These are phyloP conservation scores for Pichia cephalocereana DNA, from an alignment of 805 yeast genomes.

Conservation along the genomic window DNA sequence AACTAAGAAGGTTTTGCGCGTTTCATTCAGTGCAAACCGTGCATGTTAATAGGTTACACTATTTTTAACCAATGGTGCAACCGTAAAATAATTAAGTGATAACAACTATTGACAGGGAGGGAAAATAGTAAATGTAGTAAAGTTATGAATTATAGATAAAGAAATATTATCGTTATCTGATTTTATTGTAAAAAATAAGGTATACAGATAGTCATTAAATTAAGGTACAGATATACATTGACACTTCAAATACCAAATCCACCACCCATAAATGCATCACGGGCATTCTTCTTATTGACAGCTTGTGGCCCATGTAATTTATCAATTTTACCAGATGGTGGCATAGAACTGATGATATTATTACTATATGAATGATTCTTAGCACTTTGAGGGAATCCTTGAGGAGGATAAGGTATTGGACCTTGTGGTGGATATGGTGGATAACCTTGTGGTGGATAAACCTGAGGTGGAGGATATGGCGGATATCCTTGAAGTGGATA, in stretches of 20 bases:
- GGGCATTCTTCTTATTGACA: conserved; percentile 44
- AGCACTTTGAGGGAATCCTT: neutral
- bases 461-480: neutral
- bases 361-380: conserved; percentile 22
- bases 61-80: too few relatives aligned
- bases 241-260: conserved; percentile 46
- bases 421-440: conserved; percentile 2
- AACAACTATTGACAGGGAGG: too few relatives aligned
- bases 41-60: too few relatives aligned
- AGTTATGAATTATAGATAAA: too few relatives aligned
- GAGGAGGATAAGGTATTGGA: neutral
- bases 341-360: conserved; percentile 38
- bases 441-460: neutral
- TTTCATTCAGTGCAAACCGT: too few relatives aligned
- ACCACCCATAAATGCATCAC: conserved; percentile 58
- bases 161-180: too few relatives aligned
- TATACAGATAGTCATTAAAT: too few relatives aligned
- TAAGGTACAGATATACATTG: too few relatives aligned
- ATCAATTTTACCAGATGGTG: conserved; percentile 35
- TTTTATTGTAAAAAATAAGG: too few relatives aligned
- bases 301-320: conserved; percentile 35
- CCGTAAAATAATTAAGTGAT: too few relatives aligned
- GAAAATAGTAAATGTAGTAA: too few relatives aligned
- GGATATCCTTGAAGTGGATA: neutral
- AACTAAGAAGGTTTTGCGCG: too few relatives aligned